These are phyloP conservation scores for Telopea speciosissima DNA, from an alignment of 177 flowering plant species.

Conservation along the genomic window DNA sequence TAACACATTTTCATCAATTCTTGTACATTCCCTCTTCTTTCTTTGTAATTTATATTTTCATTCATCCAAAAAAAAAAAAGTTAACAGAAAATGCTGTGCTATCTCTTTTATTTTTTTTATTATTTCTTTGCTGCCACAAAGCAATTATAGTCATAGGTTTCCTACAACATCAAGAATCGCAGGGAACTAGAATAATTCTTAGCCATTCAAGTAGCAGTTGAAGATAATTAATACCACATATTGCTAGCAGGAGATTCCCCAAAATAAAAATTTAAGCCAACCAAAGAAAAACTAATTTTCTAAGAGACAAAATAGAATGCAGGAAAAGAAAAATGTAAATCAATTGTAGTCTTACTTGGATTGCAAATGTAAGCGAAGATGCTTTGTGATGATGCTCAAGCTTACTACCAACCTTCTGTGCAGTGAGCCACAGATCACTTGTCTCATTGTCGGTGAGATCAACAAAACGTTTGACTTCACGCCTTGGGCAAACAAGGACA, in stretches of 20 bases:
- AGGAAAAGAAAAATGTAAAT: neutral
- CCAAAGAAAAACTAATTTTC: neutral
- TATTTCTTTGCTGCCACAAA: too few species aligned
- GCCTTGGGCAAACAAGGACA: conserved; percentile 71
- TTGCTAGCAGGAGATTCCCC: neutral
- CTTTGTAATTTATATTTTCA: too few species aligned
- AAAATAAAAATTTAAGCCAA: neutral
- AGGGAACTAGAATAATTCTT: too few species aligned
- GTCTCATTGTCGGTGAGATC: conserved; percentile 60
- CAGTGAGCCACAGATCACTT: conserved; percentile 57
- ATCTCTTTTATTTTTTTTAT: too few species aligned
- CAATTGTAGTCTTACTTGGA: conserved; percentile 39
- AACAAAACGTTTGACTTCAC: conserved; percentile 55
- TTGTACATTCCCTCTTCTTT: too few species aligned
- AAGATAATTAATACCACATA: neutral
- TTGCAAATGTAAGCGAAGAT: conserved; percentile 53
- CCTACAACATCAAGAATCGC: too few species aligned
- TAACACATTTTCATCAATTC: too few species aligned
- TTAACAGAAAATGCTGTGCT: too few species aligned
- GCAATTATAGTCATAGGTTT: too few species aligned
- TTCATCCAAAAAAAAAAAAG: too few species aligned
- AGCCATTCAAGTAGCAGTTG: neutral
- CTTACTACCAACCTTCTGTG: conserved; percentile 44
- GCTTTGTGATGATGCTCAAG: conserved; percentile 54
- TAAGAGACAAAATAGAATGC: neutral